These are phyloP conservation scores for Yamadazyma blattariae DNA, from an alignment of 1,139 yeast genomes.

Conservation along the genomic window DNA sequence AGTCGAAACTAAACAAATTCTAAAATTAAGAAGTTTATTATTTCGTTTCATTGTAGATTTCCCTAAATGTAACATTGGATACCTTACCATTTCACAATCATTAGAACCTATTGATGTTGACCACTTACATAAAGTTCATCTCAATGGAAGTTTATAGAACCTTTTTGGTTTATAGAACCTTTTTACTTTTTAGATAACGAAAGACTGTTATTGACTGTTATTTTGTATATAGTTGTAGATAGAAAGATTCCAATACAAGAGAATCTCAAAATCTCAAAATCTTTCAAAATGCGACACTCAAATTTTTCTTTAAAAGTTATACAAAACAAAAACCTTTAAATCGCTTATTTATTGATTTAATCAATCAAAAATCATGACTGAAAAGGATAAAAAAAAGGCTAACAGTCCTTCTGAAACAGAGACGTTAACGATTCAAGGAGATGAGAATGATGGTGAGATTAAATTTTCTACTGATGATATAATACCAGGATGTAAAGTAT, in stretches of 20 bases:
- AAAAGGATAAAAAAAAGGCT: neutral
- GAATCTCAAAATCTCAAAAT: too few relatives aligned
- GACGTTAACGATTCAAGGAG: constrained; percentile 14
- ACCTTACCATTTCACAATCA: constrained; percentile 20
- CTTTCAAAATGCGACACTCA: too few relatives aligned
- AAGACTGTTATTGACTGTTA: too few relatives aligned
- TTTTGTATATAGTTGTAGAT: too few relatives aligned
- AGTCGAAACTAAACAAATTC: constrained; percentile 14
- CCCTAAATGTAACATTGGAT: constrained; percentile 34
- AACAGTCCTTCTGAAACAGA: constrained; percentile 11
- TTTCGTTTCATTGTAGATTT: constrained; percentile 33
- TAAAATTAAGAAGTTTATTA: constrained; percentile 25
- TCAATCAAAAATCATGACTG: constrained; percentile 1
- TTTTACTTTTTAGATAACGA: too few relatives aligned
- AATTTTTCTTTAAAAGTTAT: too few relatives aligned
- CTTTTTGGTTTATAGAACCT: too few relatives aligned
- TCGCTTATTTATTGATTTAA: too few relatives aligned
- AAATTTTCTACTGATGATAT: constrained; percentile 46
- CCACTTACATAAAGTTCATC: neutral
- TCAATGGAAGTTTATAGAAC: too few relatives aligned
- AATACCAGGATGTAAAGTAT: constrained; percentile 73
- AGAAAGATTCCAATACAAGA: too few relatives aligned
- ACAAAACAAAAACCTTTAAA: too few relatives aligned
- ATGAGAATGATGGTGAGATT: constrained; percentile 11
- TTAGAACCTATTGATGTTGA: constrained; percentile 6